These are phyloP conservation scores for Argentina anserina DNA, from an alignment of 306 rosid genomes.

Conservation along the genomic window DNA sequence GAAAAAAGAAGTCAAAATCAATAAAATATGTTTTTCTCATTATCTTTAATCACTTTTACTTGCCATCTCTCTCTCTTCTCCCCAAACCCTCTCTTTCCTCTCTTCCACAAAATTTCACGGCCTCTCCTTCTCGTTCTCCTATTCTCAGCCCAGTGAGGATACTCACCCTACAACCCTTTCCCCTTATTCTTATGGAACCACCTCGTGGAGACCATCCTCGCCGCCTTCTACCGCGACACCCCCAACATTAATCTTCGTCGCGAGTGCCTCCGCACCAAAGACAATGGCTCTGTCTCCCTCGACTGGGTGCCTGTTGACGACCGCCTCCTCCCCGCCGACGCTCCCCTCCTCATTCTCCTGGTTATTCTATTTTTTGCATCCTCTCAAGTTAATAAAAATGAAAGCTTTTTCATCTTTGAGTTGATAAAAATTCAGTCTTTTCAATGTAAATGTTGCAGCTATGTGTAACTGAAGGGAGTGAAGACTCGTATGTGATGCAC, in stretches of 20 bases:
- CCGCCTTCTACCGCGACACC: constrained; percentile 59
- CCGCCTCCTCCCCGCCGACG: constrained; percentile 35
- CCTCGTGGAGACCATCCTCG: constrained; percentile 84
- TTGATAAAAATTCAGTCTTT: background rate
- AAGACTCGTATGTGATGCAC: constrained; percentile 77
- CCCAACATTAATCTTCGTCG: constrained; percentile 67
- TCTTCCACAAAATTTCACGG: no score
- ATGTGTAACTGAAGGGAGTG: constrained; percentile 92
- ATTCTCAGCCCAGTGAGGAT: no score
- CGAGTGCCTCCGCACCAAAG: constrained; percentile 58
- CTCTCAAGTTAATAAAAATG: background rate
- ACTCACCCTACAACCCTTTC: constrained; percentile 54
- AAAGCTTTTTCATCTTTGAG: background rate
- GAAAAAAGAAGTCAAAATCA: no score
- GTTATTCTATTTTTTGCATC: constrained; percentile 14
- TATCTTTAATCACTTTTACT: no score
- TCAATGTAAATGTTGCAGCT: constrained; percentile 55
- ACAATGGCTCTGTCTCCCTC: constrained; percentile 68
- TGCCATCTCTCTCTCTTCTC: no score
- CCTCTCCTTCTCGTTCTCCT: no score
- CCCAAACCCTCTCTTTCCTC: no score
- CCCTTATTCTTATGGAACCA: constrained; percentile 54
- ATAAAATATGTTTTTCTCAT: no score
- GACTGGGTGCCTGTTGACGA: constrained; percentile 84
- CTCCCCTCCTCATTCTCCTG: constrained; percentile 79